These are phyloP conservation scores for Pythium myriotylum DNA, from an alignment of 352 stramenopile genomes.

Conservation along the genomic window DNA sequence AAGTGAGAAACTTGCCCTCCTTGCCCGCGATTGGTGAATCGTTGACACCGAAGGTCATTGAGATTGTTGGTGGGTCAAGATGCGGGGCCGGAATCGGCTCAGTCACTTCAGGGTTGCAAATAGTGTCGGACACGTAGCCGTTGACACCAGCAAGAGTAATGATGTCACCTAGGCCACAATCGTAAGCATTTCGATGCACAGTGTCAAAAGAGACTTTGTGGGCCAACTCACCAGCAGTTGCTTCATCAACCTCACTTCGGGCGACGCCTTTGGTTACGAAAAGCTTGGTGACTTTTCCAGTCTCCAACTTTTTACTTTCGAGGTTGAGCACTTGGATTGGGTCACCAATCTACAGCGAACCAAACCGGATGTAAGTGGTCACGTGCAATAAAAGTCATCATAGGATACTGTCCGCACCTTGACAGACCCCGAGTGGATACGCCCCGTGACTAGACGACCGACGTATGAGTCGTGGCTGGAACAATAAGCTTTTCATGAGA, in stretches of 20 bases:
- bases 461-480: constrained; percentile 97
- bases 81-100: constrained; percentile 92
- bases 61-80: constrained; percentile 96
- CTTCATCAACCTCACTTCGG: constrained; percentile 87
- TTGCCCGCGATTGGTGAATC: constrained; percentile 95
- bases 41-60: constrained; percentile 98
- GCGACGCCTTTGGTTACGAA: constrained; percentile 81
- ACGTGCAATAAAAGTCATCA: too few relatives aligned
- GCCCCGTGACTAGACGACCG: constrained; percentile 95
- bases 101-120: constrained; percentile 70
- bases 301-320: constrained; percentile 79
- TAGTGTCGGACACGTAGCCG: constrained; percentile 90
- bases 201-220: not conserved
- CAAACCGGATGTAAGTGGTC: too few relatives aligned
- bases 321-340: constrained; percentile 90
- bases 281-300: constrained; percentile 86
- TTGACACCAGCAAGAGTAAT: constrained; percentile 96
- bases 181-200: too few relatives aligned
- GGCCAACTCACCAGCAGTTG: constrained; percentile 64
- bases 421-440: constrained; percentile 93
- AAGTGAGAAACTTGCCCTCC: constrained; percentile 98
- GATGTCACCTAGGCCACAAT: constrained; percentile 89
- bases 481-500: not conserved
- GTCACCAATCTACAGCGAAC: constrained; percentile 75
- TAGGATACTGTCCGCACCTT: constrained; percentile 29